Base-by-base conservation (phyloP, 2,329 filamentous ascomycete species). In the Fusarium sp. region DNA sequence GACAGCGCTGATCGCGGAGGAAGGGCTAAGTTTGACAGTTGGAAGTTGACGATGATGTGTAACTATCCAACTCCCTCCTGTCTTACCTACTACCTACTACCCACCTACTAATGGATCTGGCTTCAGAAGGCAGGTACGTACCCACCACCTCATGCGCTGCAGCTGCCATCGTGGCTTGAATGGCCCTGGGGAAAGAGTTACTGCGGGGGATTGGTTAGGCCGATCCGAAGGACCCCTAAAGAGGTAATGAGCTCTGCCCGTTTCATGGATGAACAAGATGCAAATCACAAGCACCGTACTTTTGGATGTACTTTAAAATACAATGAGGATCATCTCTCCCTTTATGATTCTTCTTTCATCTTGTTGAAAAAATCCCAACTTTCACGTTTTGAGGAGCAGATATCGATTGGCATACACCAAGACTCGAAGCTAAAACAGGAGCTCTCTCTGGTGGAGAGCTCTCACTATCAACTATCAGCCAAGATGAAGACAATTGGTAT, bases 181-280 rank as follows among this genome's bases (percentile, higher is more conserved):
- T 41, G 46, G 40, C 13, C 30, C 41, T 54, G 57, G 66, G 48
- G 48, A 41, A 49, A 30, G 61, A 25, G 20, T 11, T n/a, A 32
- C 37, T 48, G 71, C 74, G 75, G 77, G 68, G 61, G 61, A 76
- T 75, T 74, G 69, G 74, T 79, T 80, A 71, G 65, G 70, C 78
- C 78, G 78, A 71, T 78, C 77, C 78, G 78, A 74, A 12, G 41
- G 41, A 29, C 62, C 53, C 57, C 53, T 61, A 48, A 56, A 56
- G 40, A 56, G 30, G 47, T 30, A 66, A 40, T 16, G 45, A 66
- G 63, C 42, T 61, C 37, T 41, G 20, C 25, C 44, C 22, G 48
- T 24, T 49, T 44, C 30, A 40, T 45, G 22, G 14, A 48, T 44
- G 27, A 56, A 56, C 25, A 54, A 49, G 30, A 58, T 42, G 24